These are phyloP conservation scores for Colletotrichum lindemuthianum DNA, from an alignment of 2,329 filamentous ascomycete species.

Conservation along the genomic window DNA sequence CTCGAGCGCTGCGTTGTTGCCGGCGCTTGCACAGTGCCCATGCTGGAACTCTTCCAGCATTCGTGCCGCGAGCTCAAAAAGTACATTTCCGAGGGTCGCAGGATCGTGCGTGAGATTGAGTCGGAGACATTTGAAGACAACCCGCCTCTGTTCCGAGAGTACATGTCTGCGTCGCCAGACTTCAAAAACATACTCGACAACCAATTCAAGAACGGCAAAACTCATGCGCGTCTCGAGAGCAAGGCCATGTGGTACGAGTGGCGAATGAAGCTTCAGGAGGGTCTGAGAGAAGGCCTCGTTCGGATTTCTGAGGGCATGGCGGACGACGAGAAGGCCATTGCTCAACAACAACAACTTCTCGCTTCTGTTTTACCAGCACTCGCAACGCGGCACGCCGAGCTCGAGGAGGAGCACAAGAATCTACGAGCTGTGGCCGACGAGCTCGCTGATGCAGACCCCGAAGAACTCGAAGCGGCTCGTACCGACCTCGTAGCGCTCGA, in stretches of 20 bases:
- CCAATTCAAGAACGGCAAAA: constrained; percentile 97
- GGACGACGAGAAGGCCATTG: constrained; percentile 73
- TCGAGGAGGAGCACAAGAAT: constrained; percentile 72
- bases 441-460: constrained; percentile 81
- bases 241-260: constrained; percentile 99
- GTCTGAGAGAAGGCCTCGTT: constrained; percentile 82
- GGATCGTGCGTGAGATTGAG: constrained; percentile 91
- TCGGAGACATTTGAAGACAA: constrained; percentile 89
- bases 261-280: constrained; percentile 87
- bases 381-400: constrained; percentile 65
- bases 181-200: constrained; percentile 91
- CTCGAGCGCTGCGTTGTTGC: constrained; percentile 86
- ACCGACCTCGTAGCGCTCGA: constrained; percentile 73
- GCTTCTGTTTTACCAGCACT: constrained; percentile 74
- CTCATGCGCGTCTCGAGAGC: constrained; percentile 86
- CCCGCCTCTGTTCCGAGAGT: constrained; percentile 90
- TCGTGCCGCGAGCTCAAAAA: constrained; percentile 95
- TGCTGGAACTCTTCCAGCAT: constrained; percentile 95
- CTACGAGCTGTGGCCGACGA: constrained; percentile 79
- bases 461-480: constrained; percentile 80
- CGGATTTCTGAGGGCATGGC: constrained; percentile 82
- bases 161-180: constrained; percentile 84
- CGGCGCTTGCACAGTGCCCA: constrained; percentile 89
- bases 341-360: constrained; percentile 75
- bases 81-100: constrained; percentile 92